Conservation (phyloP, 2,329 filamentous ascomycete species). For the Tolypocladium paradoxum region DNA sequence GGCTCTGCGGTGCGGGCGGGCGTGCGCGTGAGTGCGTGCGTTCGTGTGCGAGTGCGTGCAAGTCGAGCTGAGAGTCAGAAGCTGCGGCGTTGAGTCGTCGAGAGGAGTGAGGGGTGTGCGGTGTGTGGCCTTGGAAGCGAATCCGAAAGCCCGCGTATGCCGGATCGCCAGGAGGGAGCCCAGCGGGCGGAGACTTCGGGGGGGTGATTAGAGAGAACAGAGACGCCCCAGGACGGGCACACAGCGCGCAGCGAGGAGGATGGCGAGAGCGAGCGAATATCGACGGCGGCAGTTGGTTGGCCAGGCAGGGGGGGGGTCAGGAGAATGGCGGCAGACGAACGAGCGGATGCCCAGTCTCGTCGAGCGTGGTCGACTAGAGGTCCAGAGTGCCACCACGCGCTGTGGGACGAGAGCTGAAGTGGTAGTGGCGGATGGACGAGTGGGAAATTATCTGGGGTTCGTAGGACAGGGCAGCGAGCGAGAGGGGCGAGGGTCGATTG, state of each 20-base stretch:
- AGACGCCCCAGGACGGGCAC: constrained; percentile 8
- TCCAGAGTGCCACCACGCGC: constrained; percentile 4
- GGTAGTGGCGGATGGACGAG: constrained; percentile 8
- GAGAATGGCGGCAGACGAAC: constrained; percentile 4
- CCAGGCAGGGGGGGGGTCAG: constrained; percentile 6
- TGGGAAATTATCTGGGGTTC: constrained; percentile 15
- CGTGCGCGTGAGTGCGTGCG: background rate
- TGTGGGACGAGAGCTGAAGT: constrained; percentile 18
- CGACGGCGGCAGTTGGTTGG: constrained; percentile 5
- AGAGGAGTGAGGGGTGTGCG: background rate
- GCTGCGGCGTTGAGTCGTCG: background rate
- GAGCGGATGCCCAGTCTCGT: constrained; percentile 1
- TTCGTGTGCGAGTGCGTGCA: background rate
- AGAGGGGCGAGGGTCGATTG: background rate
- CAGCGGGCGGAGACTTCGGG: constrained; percentile 10
- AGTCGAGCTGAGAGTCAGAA: background rate
- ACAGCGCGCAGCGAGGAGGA: constrained; percentile 2
- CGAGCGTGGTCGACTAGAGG: constrained; percentile 5
- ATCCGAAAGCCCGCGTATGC: constrained; percentile 3
- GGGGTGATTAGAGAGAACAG: constrained; percentile 2
- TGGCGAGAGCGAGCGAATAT: constrained; percentile 1
- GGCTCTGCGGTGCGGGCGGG: background rate
- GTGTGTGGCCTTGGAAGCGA: background rate
- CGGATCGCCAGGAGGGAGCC: constrained; percentile 8
- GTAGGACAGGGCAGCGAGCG: constrained; percentile 9